phyloP scores from a whole-genome alignment of 1,139 yeast species.

The Pichia sp. region DNA sequence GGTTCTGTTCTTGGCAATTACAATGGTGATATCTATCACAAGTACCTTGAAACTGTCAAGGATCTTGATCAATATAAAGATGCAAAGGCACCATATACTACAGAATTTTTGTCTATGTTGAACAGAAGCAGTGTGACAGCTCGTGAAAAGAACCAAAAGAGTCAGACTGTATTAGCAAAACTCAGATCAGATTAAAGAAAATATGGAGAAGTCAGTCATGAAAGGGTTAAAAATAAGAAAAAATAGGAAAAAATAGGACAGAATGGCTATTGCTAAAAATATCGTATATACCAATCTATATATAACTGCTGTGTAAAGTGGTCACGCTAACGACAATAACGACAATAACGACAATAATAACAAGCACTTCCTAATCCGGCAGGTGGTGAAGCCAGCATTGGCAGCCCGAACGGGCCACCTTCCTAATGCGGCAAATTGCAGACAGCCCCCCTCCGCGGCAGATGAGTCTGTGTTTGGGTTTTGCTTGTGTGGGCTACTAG shows the following conservation, averaged over 20 bases:
- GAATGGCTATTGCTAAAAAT: no score
- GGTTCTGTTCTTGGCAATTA: slow-evolving; percentile 81
- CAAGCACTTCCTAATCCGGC: background rate
- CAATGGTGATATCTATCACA: slow-evolving; percentile 82
- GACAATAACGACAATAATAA: background rate
- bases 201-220: slow-evolving; percentile 1
- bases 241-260: background rate
- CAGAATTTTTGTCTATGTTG: slow-evolving; percentile 45
- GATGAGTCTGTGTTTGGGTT: background rate
- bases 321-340: no score
- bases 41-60: slow-evolving; percentile 55
- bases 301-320: no score
- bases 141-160: slow-evolving; percentile 45
- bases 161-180: slow-evolving; percentile 37
- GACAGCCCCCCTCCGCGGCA: background rate
- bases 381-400: background rate
- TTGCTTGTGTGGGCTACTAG: background rate
- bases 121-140: slow-evolving; percentile 43
- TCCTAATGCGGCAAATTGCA: background rate
- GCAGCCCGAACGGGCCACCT: background rate
- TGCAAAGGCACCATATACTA: slow-evolving; percentile 58
- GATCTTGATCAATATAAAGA: slow-evolving; percentile 47
- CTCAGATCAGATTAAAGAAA: slow-evolving; percentile 13
- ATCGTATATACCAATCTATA: no score
- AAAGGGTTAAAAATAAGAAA: background rate